These are phyloP conservation scores for Ustilago xerochloae DNA, from an alignment of 1,284 basidiomycete genomes.

Conservation along the genomic window DNA sequence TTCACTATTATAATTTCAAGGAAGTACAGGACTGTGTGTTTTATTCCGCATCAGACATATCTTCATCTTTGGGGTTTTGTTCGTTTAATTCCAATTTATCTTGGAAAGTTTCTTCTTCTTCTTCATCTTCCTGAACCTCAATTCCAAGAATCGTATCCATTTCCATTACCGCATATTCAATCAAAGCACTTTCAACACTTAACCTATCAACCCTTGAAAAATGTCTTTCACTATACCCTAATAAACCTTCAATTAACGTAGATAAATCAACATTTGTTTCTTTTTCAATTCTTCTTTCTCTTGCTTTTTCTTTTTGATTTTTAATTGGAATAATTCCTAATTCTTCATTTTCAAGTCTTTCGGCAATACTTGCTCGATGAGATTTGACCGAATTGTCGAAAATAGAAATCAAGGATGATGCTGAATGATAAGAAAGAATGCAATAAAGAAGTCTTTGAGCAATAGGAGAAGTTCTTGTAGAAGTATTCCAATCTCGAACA, in stretches of 20 bases:
- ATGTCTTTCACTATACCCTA: conserved; percentile 95
- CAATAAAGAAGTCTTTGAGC: conserved; percentile 88
- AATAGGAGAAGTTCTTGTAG: conserved; percentile 82
- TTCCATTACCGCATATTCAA: conserved; percentile 89
- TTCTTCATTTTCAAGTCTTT: conserved; percentile 28
- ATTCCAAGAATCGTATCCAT: conserved; percentile 76
- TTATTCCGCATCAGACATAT: conserved; percentile 16
- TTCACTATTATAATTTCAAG: neutral
- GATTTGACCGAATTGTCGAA: conserved; percentile 70
- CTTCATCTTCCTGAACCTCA: conserved; percentile 3
- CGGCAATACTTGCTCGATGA: conserved; percentile 11
- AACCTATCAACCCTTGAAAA: conserved; percentile 84
- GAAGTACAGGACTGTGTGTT: neutral
- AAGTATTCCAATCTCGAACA: conserved; percentile 92
- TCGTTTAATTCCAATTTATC: too few relatives aligned
- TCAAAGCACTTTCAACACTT: conserved; percentile 90
- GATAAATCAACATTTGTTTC: conserved; percentile 70
- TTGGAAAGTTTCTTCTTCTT: too few relatives aligned
- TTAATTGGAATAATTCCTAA: conserved; percentile 13
- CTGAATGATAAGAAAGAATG: conserved; percentile 79
- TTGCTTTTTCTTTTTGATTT: conserved; percentile 14
- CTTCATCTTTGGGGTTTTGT: too few relatives aligned
- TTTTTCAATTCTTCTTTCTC: conserved; percentile 48
- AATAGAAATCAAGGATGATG: conserved; percentile 79
- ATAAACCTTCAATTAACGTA: conserved; percentile 83